These are phyloP conservation scores for Candida vaughaniae DNA, from an alignment of 805 yeast species.

Conservation along the genomic window DNA sequence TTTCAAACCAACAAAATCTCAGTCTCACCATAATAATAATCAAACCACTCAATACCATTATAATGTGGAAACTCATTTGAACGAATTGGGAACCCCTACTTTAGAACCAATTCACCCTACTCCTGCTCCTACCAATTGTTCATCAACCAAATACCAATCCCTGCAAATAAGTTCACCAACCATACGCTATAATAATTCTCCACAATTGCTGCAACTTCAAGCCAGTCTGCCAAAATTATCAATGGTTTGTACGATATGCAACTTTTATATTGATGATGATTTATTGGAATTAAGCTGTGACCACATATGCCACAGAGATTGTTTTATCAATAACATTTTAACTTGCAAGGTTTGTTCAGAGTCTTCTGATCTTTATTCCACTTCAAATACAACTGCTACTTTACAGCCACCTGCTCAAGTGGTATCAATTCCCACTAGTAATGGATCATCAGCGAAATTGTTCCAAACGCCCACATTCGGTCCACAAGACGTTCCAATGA, in stretches of 20 bases:
- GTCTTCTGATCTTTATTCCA: neutral
- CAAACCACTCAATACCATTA: no score
- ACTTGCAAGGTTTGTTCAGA: conserved; percentile 15
- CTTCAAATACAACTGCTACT: neutral
- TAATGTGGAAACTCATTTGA: neutral
- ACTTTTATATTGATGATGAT: conserved; percentile 15
- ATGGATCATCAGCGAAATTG: neutral
- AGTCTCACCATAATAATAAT: neutral
- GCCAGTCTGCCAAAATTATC: neutral
- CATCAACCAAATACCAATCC: neutral
- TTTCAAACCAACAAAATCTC: neutral
- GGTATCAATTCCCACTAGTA: neutral
- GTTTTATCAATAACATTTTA: conserved; percentile 17
- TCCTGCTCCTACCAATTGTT: conserved; percentile 1
- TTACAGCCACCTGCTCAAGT: neutral
- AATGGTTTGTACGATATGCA: conserved; percentile 13
- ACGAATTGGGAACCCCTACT: neutral
- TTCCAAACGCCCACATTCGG: conserved; percentile 10
- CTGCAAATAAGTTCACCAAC: neutral
- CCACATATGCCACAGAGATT: conserved; percentile 26
- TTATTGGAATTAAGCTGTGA: conserved; percentile 20
- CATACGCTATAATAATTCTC: neutral
- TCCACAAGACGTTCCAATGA: conserved; percentile 15
- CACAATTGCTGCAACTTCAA: neutral
- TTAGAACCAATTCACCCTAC: conserved; percentile 1